Conservation (phyloP, 495 filamentous ascomycete species). For the Penicillium pancosmium region DNA sequence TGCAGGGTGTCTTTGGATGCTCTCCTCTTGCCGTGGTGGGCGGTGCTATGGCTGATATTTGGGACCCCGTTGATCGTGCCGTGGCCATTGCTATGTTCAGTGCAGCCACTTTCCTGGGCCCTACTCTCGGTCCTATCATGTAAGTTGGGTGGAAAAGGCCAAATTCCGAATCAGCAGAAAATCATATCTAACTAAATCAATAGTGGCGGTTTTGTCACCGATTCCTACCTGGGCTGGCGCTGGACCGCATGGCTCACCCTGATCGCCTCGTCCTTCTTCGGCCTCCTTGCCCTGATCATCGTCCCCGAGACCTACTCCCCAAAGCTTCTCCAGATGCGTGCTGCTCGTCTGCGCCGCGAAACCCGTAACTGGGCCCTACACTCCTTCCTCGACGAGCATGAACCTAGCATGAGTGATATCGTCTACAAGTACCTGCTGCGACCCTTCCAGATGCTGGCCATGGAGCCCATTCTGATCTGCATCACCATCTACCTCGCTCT, state of each 20-base stretch:
- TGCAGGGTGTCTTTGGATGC: conserved; percentile 64
- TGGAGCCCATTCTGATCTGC: conserved; percentile 63
- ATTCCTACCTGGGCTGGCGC: conserved; percentile 60
- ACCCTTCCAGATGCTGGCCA: conserved; percentile 60
- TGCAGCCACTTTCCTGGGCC: conserved; percentile 57
- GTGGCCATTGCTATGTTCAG: conserved; percentile 62
- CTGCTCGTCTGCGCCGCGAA: conserved; percentile 56
- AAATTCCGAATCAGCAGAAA: background rate
- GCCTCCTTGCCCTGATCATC: conserved; percentile 50
- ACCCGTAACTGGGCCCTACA: conserved; percentile 66
- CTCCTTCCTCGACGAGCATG: conserved; percentile 59
- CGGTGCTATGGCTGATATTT: conserved; percentile 65
- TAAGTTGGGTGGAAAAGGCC: conserved; percentile 18
- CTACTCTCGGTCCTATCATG: conserved; percentile 50
- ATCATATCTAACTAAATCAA: conserved; percentile 27
- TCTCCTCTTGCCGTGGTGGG: conserved; percentile 64
- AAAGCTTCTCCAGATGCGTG: conserved; percentile 57
- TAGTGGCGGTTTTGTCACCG: conserved; percentile 58
- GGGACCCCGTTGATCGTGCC: conserved; percentile 60
- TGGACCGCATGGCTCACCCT: conserved; percentile 67
- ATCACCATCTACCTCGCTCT: conserved; percentile 53
- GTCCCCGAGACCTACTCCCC: conserved; percentile 65
- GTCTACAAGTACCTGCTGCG: conserved; percentile 57
- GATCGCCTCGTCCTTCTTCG: conserved; percentile 56
- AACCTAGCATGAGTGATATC: conserved; percentile 48